Base-by-base conservation (phyloP, 2,329 filamentous ascomycete species). In the Colletotrichum trifolii region DNA sequence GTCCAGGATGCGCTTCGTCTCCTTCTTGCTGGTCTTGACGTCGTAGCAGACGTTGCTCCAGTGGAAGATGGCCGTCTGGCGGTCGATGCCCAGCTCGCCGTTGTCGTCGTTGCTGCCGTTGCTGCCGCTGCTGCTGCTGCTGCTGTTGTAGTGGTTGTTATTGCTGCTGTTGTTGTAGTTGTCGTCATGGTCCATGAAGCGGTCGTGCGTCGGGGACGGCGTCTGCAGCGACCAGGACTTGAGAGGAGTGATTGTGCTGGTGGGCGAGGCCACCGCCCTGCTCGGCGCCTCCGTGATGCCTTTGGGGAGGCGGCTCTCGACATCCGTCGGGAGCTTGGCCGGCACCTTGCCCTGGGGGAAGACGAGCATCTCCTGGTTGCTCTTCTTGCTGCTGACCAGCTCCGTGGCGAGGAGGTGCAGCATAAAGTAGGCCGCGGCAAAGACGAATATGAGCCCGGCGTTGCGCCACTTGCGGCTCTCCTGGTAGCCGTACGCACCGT, bases 31-130 rank as follows among this genome's bases (percentile, higher is more conserved):
- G 75, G 93, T 90, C 71, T 88, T 87, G 74, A 93, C 91, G 65
- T 93, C 89, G 71, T 92, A 93, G 76, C 88, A 91, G 2, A 93
- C 87, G 64, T 91, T 82, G 66, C 86, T 82, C 91, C 90, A 93
- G 70, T 90, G 88, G 78, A 92, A 92, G 60, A 91, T 85, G 25
- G 87, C 85, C 12, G 86, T 89, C 71, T 90, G 87, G 11, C 39
- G 72, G 6, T 60, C 64, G 17, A 68, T 82, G 4, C 43, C 52
- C 17, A 61, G 12, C 1, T 36, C 57, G 40, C 83, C 38, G n/a
- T 25, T 11, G 9, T 65, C 15, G 11, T 38, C 42, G 11, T 47
- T 5, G 17, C 38, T 6, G 12, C 38, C 15, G 12, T n/a, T n/a
- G n/a, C 17, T n/a, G 35, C 34, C 33, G 12, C 17, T 25, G 25